A percentile compares a stretch with the other conserved stretches of the same genome.
phyloP scores from a whole-genome alignment of 2,329 filamentous ascomycete species.

The Teratosphaeria gauchensis region DNA sequence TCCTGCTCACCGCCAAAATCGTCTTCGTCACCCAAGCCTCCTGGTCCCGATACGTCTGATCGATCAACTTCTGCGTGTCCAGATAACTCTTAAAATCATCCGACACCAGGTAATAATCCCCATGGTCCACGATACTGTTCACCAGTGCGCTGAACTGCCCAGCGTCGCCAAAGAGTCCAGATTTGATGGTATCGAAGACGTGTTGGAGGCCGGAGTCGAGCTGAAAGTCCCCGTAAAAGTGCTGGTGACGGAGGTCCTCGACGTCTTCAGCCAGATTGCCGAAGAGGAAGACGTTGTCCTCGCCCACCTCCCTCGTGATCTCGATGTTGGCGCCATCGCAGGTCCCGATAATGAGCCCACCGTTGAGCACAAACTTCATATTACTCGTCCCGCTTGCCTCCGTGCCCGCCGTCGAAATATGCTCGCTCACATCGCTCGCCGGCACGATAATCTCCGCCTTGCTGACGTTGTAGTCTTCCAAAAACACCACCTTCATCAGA shows the following conservation, averaged over 20 bases:
- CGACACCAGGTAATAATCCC: slow-evolving; percentile 94
- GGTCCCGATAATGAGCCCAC: slow-evolving; percentile 92
- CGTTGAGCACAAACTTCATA: slow-evolving; percentile 99
- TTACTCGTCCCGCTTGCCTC: slow-evolving; percentile 85
- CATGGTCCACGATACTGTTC: slow-evolving; percentile 78
- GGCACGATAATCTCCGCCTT: slow-evolving; percentile 96
- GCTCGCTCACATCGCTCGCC: slow-evolving; percentile 92
- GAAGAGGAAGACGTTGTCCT: slow-evolving; percentile 97
- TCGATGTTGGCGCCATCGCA: slow-evolving; percentile 90
- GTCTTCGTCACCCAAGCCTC: slow-evolving; percentile 88
- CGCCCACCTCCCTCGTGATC: slow-evolving; percentile 61
- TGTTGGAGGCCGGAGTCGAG: slow-evolving; percentile 67
- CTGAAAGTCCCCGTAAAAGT: slow-evolving; percentile 71
- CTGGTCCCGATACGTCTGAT: slow-evolving; percentile 83
- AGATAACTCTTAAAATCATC: slow-evolving; percentile 96
- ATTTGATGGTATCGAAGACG: slow-evolving; percentile 77
- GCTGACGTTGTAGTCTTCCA: slow-evolving; percentile 98
- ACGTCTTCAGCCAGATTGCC: slow-evolving; percentile 94
- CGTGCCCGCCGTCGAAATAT: slow-evolving; percentile 95
- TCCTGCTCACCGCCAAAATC: slow-evolving; percentile 78
- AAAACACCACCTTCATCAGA: slow-evolving; percentile 89
- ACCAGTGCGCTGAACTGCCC: slow-evolving; percentile 73
- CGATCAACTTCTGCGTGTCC: slow-evolving; percentile 81
- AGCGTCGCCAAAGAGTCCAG: slow-evolving; percentile 69
- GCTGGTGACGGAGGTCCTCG: slow-evolving; percentile 83